These are phyloP conservation scores for Penstemon barbatus DNA, from an alignment of 257 asterid genomes.

Conservation along the genomic window DNA sequence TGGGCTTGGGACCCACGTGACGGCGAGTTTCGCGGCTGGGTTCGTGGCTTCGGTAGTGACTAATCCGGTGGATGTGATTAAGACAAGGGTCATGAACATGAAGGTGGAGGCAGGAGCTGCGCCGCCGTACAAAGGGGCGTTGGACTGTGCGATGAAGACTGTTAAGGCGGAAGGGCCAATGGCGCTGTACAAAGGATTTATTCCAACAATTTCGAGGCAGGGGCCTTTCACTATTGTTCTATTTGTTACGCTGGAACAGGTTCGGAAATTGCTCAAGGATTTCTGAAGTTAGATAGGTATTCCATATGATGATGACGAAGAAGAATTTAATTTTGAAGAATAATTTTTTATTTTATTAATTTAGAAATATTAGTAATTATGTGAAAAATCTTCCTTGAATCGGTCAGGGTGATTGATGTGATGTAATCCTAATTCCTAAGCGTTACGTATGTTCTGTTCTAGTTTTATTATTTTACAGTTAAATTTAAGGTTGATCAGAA, in stretches of 20 bases:
- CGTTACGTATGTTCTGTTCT: no score
- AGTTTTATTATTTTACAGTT: no score
- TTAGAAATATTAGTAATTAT: no score
- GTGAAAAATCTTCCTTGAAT: no score
- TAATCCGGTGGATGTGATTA: constrained; percentile 67
- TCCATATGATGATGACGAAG: background rate
- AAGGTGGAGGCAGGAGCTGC: constrained; percentile 51
- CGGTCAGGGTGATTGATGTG: no score
- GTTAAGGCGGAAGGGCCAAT: constrained; percentile 54
- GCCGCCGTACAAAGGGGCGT: constrained; percentile 54
- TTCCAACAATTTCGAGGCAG: constrained; percentile 56
- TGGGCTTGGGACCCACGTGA: constrained; percentile 64
- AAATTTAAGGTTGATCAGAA: no score
- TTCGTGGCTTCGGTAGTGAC: constrained; percentile 70
- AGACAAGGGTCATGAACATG: constrained; percentile 76
- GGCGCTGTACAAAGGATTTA: constrained; percentile 58
- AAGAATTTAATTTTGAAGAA: background rate
- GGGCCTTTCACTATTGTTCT: constrained; percentile 54
- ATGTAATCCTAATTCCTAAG: no score
- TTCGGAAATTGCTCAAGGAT: constrained; percentile 54
- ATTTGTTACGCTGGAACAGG: constrained; percentile 60
- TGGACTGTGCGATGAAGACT: constrained; percentile 65
- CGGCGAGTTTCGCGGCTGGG: constrained; percentile 71
- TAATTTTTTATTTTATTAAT: no score
- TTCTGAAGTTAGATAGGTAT: constrained; percentile 19